A percentile compares a stretch with the other conserved stretches of the same genome.
Evolutionary conservation across 139 green algal species (phyloP).

Genomic region (Micractinium sp.): DNA sequence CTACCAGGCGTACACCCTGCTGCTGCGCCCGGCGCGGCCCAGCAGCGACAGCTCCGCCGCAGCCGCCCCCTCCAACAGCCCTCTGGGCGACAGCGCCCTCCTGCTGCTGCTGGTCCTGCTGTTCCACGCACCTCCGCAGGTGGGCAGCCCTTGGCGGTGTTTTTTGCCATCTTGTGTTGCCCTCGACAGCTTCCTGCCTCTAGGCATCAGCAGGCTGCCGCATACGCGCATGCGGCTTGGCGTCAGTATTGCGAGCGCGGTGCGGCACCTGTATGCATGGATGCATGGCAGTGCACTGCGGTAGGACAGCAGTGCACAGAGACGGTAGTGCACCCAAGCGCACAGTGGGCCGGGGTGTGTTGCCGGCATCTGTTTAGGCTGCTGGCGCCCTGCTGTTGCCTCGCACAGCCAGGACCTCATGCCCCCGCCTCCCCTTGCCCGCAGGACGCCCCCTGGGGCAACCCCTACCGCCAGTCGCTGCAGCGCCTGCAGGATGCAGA

Average conservation of each 20-base stretch:
- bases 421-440: neutral
- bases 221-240: too few species aligned
- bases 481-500: slow-evolving; percentile 45
- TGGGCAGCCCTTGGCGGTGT: too few species aligned
- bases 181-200: neutral
- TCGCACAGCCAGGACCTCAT: too few species aligned
- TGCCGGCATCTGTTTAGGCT: too few species aligned
- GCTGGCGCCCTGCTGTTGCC: too few species aligned
- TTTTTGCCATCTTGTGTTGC: neutral
- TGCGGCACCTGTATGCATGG: too few species aligned
- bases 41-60: neutral
- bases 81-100: slow-evolving; percentile 57
- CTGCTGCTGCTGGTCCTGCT: slow-evolving; percentile 71
- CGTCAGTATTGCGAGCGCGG: too few species aligned
- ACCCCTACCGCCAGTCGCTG: slow-evolving; percentile 66
- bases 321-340: too few species aligned
- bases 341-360: too few species aligned
- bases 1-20: slow-evolving; percentile 61
- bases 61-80: slow-evolving; percentile 38
- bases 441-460: slow-evolving; percentile 34
- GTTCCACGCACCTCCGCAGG: slow-evolving; percentile 56
- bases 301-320: too few species aligned
- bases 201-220: neutral
- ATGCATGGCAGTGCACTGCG: too few species aligned
- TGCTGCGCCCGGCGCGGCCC: slow-evolving; percentile 43